Evolutionary conservation across 257 asterid species (phyloP).

Genomic region (Echium plantagineum): DNA sequence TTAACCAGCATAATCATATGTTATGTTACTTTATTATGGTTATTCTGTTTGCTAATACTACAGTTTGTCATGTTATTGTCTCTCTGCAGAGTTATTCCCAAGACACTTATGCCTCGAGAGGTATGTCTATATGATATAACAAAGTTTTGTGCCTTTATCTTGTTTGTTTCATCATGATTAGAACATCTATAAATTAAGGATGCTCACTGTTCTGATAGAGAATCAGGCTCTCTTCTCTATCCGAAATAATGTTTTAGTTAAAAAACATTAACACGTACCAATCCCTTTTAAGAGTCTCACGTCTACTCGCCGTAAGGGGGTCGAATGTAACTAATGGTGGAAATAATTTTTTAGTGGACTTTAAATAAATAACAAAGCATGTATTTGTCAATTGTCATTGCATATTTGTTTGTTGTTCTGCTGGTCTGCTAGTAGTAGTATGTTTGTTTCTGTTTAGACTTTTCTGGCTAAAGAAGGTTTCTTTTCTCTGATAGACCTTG

Average conservation of each 20-base stretch:
- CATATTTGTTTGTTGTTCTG: not conserved
- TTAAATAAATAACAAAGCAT: not conserved
- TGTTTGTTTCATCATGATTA: constrained; percentile 15
- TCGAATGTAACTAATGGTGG: no score
- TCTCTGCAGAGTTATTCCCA: constrained; percentile 92
- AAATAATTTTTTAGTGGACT: not conserved
- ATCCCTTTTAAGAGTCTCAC: no score
- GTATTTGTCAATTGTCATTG: not conserved
- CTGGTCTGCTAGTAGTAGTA: not conserved
- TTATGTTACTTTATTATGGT: not conserved
- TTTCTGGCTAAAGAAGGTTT: not conserved
- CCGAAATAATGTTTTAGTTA: not conserved
- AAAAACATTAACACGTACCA: no score
- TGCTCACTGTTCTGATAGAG: not conserved
- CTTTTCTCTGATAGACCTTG: constrained; percentile 15
- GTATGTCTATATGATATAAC: constrained; percentile 42
- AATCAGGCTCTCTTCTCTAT: not conserved
- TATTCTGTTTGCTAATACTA: constrained; percentile 20
- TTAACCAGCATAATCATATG: constrained; percentile 7
- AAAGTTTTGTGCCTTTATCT: constrained; percentile 25
- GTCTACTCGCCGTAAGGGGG: no score
- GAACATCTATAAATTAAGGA: constrained; percentile 15
- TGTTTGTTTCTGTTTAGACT: not conserved
- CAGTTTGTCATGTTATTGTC: constrained; percentile 63
- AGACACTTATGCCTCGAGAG: constrained; percentile 99